Evolutionary conservation across 768 basidiomycete species (phyloP).

Genomic region (Exsudoporus frostii): DNA sequence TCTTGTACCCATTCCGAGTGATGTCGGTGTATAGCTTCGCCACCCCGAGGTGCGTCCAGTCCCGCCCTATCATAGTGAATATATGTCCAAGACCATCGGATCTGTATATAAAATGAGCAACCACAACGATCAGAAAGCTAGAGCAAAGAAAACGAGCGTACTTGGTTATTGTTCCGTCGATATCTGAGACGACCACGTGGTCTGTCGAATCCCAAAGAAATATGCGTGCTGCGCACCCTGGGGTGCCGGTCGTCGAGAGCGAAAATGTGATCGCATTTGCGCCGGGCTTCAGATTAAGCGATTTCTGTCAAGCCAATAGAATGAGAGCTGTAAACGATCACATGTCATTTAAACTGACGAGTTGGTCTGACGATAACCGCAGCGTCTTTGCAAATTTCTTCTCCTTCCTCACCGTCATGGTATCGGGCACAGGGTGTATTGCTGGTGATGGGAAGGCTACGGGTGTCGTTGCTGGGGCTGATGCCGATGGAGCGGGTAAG

Average conservation of each 20-base stretch:
- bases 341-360: slow-evolving; percentile 49
- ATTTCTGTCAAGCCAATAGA: slow-evolving; percentile 54
- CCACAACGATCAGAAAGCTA: neutral
- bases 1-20: slow-evolving; percentile 91
- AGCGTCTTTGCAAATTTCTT: slow-evolving; percentile 88
- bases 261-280: slow-evolving; percentile 93
- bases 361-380: slow-evolving; percentile 89
- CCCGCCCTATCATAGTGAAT: slow-evolving; percentile 95
- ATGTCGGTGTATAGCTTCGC: slow-evolving; percentile 98
- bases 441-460: slow-evolving; percentile 16
- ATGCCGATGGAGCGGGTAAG: slow-evolving; percentile 35
- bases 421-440: slow-evolving; percentile 27
- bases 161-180: slow-evolving; percentile 99
- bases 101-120: slow-evolving; percentile 37
- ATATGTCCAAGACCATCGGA: slow-evolving; percentile 96
- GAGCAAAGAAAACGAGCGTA: slow-evolving; percentile 37
- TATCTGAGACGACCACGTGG: slow-evolving; percentile 90
- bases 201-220: slow-evolving; percentile 96
- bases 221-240: slow-evolving; percentile 87
- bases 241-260: slow-evolving; percentile 73
- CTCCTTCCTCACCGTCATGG: slow-evolving; percentile 7
- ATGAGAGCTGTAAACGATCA: neutral
- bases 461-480: slow-evolving; percentile 48
- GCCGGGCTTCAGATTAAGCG: slow-evolving; percentile 77
- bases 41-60: slow-evolving; percentile 97